These are phyloP conservation scores for Penicillium tannophilum DNA, from an alignment of 495 filamentous ascomycete species.

Conservation along the genomic window DNA sequence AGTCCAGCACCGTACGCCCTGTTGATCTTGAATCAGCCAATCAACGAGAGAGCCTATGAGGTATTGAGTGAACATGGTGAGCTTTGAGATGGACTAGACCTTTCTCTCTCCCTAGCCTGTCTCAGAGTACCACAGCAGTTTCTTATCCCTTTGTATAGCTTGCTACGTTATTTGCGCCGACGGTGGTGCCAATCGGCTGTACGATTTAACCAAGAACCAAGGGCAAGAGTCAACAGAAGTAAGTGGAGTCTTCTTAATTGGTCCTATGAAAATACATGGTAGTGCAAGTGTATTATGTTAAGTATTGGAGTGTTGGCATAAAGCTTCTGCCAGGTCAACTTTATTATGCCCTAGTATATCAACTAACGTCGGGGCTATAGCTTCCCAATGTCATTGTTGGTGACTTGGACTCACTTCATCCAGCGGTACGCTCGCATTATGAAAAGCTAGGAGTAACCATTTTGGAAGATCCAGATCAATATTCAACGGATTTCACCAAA, in stretches of 20 bases:
- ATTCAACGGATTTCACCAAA: slow-evolving; percentile 83
- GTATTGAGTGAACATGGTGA: slow-evolving; percentile 62
- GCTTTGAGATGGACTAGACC: slow-evolving; percentile 7
- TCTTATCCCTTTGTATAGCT: slow-evolving; percentile 40
- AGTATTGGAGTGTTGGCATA: background rate
- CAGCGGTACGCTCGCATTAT: slow-evolving; percentile 63
- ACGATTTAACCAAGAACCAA: slow-evolving; percentile 50
- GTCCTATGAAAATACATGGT: background rate
- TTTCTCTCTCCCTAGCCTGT: slow-evolving; percentile 1
- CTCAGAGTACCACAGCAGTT: background rate
- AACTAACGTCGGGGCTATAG: slow-evolving; percentile 21
- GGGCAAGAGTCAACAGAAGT: slow-evolving; percentile 43
- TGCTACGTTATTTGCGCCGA: slow-evolving; percentile 74
- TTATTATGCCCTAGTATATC: background rate
- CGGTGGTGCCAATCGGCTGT: slow-evolving; percentile 84
- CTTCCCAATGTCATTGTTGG: slow-evolving; percentile 75
- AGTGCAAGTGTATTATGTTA: background rate
- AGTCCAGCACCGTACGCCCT: slow-evolving; percentile 56
- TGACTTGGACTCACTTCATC: slow-evolving; percentile 81
- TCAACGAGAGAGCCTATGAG: slow-evolving; percentile 51
- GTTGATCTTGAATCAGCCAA: slow-evolving; percentile 72
- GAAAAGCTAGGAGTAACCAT: slow-evolving; percentile 52
- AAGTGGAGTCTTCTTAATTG: slow-evolving; percentile 15
- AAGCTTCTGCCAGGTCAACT: background rate
- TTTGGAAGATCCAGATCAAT: slow-evolving; percentile 70